Evolutionary conservation across 306 rosid species (phyloP).

Genomic region (Clitoria ternatea): DNA sequence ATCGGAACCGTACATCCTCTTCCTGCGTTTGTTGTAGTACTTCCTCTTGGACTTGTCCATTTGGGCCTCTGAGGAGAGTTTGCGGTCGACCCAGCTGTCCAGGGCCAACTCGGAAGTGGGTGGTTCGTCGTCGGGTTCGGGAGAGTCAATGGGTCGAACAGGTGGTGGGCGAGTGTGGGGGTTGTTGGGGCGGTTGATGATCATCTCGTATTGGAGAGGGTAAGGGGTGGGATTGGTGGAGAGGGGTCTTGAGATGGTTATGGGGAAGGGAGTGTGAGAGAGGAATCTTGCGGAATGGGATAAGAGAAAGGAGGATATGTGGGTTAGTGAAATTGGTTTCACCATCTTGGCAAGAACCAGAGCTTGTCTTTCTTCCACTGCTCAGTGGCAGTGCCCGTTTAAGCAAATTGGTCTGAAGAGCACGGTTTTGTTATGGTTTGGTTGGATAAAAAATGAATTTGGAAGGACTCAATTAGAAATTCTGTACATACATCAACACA

Average conservation of each 20-base stretch:
- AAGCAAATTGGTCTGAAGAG: too few relatives aligned
- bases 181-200: conserved; percentile 61
- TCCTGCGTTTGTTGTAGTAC: conserved; percentile 69
- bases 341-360: neutral
- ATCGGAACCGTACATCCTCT: conserved; percentile 86
- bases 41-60: conserved; percentile 79
- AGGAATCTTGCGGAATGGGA: too few relatives aligned
- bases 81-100: conserved; percentile 61
- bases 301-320: neutral
- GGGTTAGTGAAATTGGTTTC: neutral
- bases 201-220: conserved; percentile 90
- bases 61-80: conserved; percentile 42
- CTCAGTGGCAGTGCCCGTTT: too few relatives aligned
- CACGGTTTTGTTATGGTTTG: too few relatives aligned
- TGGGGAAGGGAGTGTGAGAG: conserved; percentile 7
- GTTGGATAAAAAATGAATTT: too few relatives aligned
- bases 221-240: conserved; percentile 55
- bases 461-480: too few relatives aligned
- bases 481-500: too few relatives aligned
- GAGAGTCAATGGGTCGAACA: conserved; percentile 32
- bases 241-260: conserved; percentile 19
- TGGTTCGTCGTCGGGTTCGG: conserved; percentile 23
- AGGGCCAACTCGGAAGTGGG: conserved; percentile 45
- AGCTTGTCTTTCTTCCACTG: too few relatives aligned
- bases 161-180: conserved; percentile 39